Evolutionary conservation across 108 stramenopile species (phyloP), one percentile per base, ranked within the genome.

Genomic region (Chaetoceros tenuissimus): DNA sequence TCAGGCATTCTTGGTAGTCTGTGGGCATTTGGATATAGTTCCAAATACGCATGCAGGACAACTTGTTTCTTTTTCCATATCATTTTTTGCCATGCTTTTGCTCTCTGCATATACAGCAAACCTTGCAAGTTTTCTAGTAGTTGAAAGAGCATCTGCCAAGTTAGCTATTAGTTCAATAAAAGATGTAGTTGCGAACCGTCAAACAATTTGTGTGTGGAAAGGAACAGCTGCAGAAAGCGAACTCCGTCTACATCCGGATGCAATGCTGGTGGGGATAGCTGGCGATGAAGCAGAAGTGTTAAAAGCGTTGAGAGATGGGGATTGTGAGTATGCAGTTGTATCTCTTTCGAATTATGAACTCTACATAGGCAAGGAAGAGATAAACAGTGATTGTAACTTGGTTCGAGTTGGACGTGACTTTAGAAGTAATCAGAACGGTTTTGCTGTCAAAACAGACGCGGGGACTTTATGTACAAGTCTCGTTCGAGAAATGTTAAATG

Each of bases 71-170:
- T 47, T 62, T 1, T 53, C 51, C 28, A 24, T 28, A 28, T 51
- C 40, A 25, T 71, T 71, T 27, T 71, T 57, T 57, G 34, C 59
- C 16, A 24, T 71, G n/a, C 53, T 71, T 20, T 3, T 71, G 69
- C 69, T n/a, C 64, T n/a, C n/a, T n/a, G n/a, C n/a, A n/a, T n/a
- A n/a, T n/a, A n/a, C n/a, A n/a, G n/a, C n/a, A n/a, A n/a, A 71
- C 50, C 24, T 71, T 24, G 69, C 69, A 24, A 51, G 55, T 22
- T 58, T 65, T 31, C 44, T 71, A 27, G 64, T 63, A 24, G 28
- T 43, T 10, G n/a, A 53, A 31, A 50, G 46, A 18, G 46, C 31
- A 31, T 43, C 28, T 18, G 16, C 27, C 0, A 30, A 31, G 26
- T 44, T 43, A 3, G n/a, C n/a, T n/a, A 44, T 64, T 24, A 46